A percentile compares a stretch with the other conserved stretches of the same genome.
phyloP scores from a whole-genome alignment of 768 basidiomycete genomes.

The Mycena sanguinolenta region DNA sequence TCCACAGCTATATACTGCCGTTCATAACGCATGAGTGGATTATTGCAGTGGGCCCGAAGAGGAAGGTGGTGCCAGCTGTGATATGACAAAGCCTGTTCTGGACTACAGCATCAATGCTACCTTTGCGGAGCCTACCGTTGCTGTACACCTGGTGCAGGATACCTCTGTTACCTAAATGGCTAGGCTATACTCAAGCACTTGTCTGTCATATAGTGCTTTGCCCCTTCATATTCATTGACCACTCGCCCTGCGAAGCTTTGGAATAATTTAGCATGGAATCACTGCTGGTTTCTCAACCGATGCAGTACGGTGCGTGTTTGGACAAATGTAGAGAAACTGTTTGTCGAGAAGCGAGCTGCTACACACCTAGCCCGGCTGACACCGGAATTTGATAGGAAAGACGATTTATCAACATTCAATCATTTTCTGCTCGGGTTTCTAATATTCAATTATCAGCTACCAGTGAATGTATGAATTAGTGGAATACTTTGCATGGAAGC shows the following conservation, averaged over 20 bases:
- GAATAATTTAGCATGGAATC: conserved; percentile 88
- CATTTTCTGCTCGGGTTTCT: no score
- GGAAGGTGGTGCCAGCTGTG: no score
- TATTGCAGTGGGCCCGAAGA: no score
- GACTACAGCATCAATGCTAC: conserved; percentile 97
- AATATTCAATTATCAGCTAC: no score
- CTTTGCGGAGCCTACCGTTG: conserved; percentile 91
- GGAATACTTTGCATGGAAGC: no score
- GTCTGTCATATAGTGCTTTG: conserved; percentile 60
- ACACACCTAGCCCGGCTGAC: no score
- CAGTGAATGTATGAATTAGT: no score
- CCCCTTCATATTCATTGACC: conserved; percentile 94
- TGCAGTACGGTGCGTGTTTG: conserved; percentile 76
- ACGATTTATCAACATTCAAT: no score
- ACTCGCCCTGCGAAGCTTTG: conserved; percentile 95
- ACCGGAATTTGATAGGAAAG: no score
- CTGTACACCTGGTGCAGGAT: conserved; percentile 84
- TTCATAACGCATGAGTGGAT: no score
- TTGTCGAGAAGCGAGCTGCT: conserved; percentile 66
- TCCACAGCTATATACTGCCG: no score
- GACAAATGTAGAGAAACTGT: conserved; percentile 89
- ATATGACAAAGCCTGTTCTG: conserved; percentile 98
- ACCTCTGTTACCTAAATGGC: conserved; percentile 18
- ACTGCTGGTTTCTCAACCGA: conserved; percentile 72
- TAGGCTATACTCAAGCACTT: conserved; percentile 35